phyloP scores from a whole-genome alignment of 495 filamentous ascomycete species.

The Pyrenula massariospora region DNA sequence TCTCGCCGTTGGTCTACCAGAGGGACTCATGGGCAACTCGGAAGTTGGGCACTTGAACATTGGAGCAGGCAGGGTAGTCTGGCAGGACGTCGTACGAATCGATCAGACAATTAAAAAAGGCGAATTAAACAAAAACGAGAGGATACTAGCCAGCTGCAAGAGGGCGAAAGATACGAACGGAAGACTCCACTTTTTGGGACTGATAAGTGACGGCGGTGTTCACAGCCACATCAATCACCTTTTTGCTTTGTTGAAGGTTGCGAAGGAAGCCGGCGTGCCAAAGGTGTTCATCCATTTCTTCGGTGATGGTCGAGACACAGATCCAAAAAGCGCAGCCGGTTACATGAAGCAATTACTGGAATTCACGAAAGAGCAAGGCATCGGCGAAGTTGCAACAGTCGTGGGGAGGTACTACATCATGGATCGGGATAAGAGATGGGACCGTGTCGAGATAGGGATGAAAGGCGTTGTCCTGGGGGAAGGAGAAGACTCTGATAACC shows the following conservation, averaged over 20 bases:
- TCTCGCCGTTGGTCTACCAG: slow-evolving; percentile 85
- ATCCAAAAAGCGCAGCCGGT: slow-evolving; percentile 77
- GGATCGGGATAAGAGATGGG: slow-evolving; percentile 99
- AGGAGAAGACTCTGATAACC: slow-evolving; percentile 73
- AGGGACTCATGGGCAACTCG: slow-evolving; percentile 97
- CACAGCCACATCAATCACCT: slow-evolving; percentile 93
- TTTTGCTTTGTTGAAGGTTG: slow-evolving; percentile 71
- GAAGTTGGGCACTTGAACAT: slow-evolving; percentile 99
- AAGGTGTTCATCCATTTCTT: slow-evolving; percentile 98
- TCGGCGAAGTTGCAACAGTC: slow-evolving; percentile 82
- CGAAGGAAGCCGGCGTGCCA: slow-evolving; percentile 76
- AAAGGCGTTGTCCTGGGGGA: slow-evolving; percentile 78
- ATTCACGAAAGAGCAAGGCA: slow-evolving; percentile 68
- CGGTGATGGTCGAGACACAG: slow-evolving; percentile 93
- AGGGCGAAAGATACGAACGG: slow-evolving; percentile 81
- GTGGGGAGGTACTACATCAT: slow-evolving; percentile 97
- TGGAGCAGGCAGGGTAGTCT: slow-evolving; percentile 92
- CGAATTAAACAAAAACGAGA: slow-evolving; percentile 65
- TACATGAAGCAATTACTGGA: slow-evolving; percentile 79
- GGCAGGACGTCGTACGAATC: slow-evolving; percentile 98
- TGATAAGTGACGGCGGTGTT: slow-evolving; percentile 91
- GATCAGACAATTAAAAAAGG: slow-evolving; percentile 88
- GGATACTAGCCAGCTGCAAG: slow-evolving; percentile 64
- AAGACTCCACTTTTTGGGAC: slow-evolving; percentile 78
- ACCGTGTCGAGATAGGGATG: slow-evolving; percentile 78